Evolutionary conservation across 257 asterid species (phyloP).

Genomic region (Apocynum venetum): DNA sequence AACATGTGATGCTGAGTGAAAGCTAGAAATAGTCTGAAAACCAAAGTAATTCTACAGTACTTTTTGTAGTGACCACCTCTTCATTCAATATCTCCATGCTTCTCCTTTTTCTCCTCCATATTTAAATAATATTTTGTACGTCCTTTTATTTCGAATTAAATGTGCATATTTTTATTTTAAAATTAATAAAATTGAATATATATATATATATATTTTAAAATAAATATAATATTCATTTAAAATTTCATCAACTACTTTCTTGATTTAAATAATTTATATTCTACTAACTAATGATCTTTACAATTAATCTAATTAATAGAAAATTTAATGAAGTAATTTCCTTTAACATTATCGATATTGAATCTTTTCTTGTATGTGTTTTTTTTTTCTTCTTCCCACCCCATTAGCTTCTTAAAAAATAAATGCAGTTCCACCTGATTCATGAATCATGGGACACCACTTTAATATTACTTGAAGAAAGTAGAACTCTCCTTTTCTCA

Average conservation of each 20-base stretch:
- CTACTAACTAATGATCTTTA: too few species aligned
- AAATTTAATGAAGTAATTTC: too few species aligned
- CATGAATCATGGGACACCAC: slow-evolving; percentile 1
- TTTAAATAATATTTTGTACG: too few species aligned
- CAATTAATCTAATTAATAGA: too few species aligned
- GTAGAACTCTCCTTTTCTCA: neutral
- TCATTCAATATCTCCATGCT: neutral
- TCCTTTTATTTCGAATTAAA: too few species aligned
- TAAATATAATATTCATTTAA: too few species aligned
- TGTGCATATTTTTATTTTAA: too few species aligned
- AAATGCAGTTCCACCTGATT: neutral
- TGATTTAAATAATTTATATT: too few species aligned
- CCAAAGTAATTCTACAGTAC: neutral
- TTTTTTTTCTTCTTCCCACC: too few species aligned
- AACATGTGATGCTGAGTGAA: neutral
- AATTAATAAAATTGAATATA: too few species aligned
- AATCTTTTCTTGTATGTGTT: neutral
- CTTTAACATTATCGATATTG: neutral
- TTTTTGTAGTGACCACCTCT: neutral
- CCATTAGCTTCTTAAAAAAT: neutral
- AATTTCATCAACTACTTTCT: too few species aligned
- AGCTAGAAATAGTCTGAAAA: neutral
- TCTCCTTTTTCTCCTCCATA: neutral
- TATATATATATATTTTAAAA: too few species aligned
- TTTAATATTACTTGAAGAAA: slow-evolving; percentile 6